Evolutionary conservation across 805 yeast species (phyloP).

Genomic region (Barnettozyma sp.): DNA sequence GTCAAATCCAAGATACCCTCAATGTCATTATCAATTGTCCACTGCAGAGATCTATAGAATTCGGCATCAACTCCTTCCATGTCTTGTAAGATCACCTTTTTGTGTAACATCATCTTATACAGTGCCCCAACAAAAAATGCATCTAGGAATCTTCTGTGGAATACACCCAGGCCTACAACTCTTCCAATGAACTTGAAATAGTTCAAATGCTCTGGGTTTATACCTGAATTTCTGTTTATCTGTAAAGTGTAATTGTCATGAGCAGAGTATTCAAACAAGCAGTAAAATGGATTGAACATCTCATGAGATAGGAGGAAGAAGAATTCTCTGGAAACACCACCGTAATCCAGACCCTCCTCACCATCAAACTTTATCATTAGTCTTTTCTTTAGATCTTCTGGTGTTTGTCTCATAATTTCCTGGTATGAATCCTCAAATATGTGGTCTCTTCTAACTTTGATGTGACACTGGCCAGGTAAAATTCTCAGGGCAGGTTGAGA

Average conservation of each 20-base stretch:
- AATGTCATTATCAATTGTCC: conserved; percentile 95
- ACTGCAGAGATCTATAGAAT: conserved; percentile 86
- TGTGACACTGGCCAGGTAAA: conserved; percentile 97
- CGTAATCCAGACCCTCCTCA: conserved; percentile 98
- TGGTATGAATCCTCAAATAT: conserved; percentile 97
- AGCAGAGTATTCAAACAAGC: conserved; percentile 94
- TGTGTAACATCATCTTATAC: conserved; percentile 94
- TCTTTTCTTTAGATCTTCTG: conserved; percentile 95
- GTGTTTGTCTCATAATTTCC: conserved; percentile 97
- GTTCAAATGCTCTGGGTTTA: conserved; percentile 96
- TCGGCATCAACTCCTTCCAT: conserved; percentile 99
- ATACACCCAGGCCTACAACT: conserved; percentile 95
- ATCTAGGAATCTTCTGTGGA: conserved; percentile 96
- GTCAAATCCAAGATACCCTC: conserved; percentile 82
- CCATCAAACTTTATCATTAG: conserved; percentile 98
- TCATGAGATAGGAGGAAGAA: conserved; percentile 95
- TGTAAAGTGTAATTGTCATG: conserved; percentile 97
- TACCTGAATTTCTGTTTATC: conserved; percentile 94
- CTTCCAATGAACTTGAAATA: conserved; percentile 98
- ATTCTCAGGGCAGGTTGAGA: conserved; percentile 97
- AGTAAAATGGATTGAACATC: conserved; percentile 97
- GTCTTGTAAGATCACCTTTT: conserved; percentile 91
- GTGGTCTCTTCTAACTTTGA: conserved; percentile 93
- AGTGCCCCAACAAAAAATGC: conserved; percentile 98
- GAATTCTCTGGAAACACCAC: conserved; percentile 98